Evolutionary conservation across 805 yeast genomes (phyloP).

Genomic region (Tetrapisispora phaffii): DNA sequence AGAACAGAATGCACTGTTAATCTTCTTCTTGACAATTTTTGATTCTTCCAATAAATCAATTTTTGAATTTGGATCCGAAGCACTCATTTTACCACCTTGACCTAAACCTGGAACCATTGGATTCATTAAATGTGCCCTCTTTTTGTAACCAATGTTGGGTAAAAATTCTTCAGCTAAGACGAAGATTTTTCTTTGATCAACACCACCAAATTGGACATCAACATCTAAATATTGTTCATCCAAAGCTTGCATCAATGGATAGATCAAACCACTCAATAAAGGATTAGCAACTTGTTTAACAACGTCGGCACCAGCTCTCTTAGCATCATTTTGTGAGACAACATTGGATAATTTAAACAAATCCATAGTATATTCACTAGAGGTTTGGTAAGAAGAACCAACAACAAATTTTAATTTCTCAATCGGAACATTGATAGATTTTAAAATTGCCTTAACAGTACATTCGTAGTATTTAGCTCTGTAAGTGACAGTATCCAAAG

Average conservation of each 20-base stretch:
- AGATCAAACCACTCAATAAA: constrained; percentile 81
- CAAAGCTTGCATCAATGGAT: constrained; percentile 97
- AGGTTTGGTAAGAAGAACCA: constrained; percentile 85
- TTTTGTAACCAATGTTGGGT: constrained; percentile 79
- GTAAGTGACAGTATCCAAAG: constrained; percentile 78
- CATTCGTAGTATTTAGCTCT: constrained; percentile 86
- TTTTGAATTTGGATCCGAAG: constrained; percentile 96
- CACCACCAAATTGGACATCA: constrained; percentile 97
- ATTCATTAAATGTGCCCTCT: constrained; percentile 97
- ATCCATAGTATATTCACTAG: constrained; percentile 76
- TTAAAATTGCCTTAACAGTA: constrained; percentile 75
- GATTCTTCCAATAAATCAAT: constrained; percentile 89
- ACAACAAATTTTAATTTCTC: constrained; percentile 74
- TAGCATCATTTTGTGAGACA: constrained; percentile 91
- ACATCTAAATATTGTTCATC: constrained; percentile 85
- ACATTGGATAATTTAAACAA: constrained; percentile 73
- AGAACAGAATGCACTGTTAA: constrained; percentile 86
- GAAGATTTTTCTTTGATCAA: constrained; percentile 95
- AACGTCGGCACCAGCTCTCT: constrained; percentile 99
- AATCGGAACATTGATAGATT: constrained; percentile 81
- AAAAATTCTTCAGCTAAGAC: constrained; percentile 94
- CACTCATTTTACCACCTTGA: constrained; percentile 98
- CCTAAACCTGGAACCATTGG: constrained; percentile 97
- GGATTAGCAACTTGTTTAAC: constrained; percentile 97
- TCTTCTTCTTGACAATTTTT: constrained; percentile 78